Percentiles rank a stretch among this genome's conserved stretches.
Conservation (phyloP, 176 grass and related monocot genomes). For the Elaeis guineensis region DNA sequence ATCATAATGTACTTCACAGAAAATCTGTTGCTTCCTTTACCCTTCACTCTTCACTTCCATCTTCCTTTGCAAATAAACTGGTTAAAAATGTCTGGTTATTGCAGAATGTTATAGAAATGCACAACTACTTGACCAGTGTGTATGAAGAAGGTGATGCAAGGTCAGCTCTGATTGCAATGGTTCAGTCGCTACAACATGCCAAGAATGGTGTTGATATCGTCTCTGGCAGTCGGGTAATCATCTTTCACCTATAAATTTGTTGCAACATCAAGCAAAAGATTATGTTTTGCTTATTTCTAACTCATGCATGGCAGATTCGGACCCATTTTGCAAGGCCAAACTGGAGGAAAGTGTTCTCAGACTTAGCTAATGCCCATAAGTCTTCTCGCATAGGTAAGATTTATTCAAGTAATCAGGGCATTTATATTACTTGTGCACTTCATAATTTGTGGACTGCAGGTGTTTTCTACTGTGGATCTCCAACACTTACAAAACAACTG, state of each 20-base stretch:
- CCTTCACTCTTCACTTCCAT: constrained; percentile 1
- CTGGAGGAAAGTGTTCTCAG: constrained; percentile 94
- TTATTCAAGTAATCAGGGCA: background rate
- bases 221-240: constrained; percentile 69
- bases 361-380: constrained; percentile 73
- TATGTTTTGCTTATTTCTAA: background rate
- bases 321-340: constrained; percentile 98
- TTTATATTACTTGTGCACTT: constrained; percentile 11
- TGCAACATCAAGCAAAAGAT: background rate
- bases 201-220: constrained; percentile 95
- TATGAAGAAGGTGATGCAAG: constrained; percentile 98
- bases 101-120: constrained; percentile 97
- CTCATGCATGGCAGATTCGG: constrained; percentile 50
- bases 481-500: constrained; percentile 63
- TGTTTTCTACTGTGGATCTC: constrained; percentile 94
- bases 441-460: constrained; percentile 44
- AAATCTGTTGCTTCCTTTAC: constrained; percentile 5
- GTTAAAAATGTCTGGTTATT: constrained; percentile 28
- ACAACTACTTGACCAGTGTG: constrained; percentile 97
- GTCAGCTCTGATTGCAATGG: constrained; percentile 90
- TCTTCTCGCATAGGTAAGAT: constrained; percentile 73
- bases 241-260: background rate
- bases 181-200: constrained; percentile 89
- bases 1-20: constrained; percentile 52
- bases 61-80: background rate